Conservation (phyloP, 805 yeast genomes). For the Priceomyces melissophilus region DNA sequence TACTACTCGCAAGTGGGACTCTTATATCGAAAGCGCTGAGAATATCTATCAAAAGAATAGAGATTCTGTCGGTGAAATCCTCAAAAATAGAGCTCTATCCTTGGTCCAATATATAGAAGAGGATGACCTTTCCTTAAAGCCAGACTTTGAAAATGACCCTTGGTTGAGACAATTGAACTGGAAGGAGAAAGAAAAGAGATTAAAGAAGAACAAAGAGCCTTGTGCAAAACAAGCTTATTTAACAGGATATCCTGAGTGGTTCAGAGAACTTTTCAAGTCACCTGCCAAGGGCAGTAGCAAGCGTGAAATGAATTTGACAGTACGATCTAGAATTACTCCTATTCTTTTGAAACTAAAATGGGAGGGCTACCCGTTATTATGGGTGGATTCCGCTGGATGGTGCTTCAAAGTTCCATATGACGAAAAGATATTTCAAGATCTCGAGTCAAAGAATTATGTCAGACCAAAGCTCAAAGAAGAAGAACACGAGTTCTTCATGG, state of each 20-base stretch:
- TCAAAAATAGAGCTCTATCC: constrained; percentile 58
- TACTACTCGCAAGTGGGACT: constrained; percentile 68
- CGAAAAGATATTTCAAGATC: constrained; percentile 24
- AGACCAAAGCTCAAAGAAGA: constrained; percentile 26
- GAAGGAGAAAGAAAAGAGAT: constrained; percentile 58
- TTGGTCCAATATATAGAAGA: constrained; percentile 45
- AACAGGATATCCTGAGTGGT: constrained; percentile 96
- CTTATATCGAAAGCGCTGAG: constrained; percentile 71
- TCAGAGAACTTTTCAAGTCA: constrained; percentile 51
- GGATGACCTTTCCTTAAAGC: constrained; percentile 15
- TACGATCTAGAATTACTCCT: constrained; percentile 74
- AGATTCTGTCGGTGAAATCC: constrained; percentile 51
- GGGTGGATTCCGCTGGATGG: constrained; percentile 86
- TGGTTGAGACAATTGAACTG: constrained; percentile 93
- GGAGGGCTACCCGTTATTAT: constrained; percentile 79
- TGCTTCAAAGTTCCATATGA: constrained; percentile 62
- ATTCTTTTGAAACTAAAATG: constrained; percentile 72
- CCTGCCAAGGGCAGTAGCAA: constrained; percentile 30
- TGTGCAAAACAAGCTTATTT: constrained; percentile 67
- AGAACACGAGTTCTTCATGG: constrained; percentile 21
- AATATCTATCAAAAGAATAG: constrained; percentile 56
- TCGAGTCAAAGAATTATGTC: constrained; percentile 38
- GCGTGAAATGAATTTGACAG: constrained; percentile 54
- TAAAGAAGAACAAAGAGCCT: constrained; percentile 68
- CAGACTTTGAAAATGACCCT: constrained; percentile 59